Base-by-base conservation (phyloP, 23 red algal genomes). In the Pyropia haitanensis region DNA sequence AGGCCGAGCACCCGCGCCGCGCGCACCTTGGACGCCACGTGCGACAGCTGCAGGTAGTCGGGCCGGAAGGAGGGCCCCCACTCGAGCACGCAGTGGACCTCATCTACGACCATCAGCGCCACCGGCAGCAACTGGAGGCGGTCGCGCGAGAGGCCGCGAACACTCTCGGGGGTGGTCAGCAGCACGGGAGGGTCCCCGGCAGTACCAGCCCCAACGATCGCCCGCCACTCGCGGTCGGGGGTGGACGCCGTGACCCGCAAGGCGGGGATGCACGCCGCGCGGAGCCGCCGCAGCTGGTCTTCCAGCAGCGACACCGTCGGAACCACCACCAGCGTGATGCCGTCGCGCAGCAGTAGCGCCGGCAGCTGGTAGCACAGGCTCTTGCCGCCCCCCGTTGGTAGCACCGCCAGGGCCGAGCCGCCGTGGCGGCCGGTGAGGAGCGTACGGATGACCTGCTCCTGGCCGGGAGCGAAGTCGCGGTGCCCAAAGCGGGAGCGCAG, bases 11-110 rank as follows among this genome's bases (percentile, higher is more conserved):
- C 51, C 30, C 76, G 51, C 39, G 64, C 67, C 32, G 32, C 54
- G 3, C 70, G 46, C 24, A 87, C 56, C 50, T 50, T 25, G 28
- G 81, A 53, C 25, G 85, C 80, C 74, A 70, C 72, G 29, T 73
- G 14, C 3, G 80, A 56, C 14, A 97, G 58, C 20, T 75, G 73
- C 27, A 83, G 68, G 67, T 97, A 97, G 63, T 88, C 85, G 1
- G 94, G 94, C 21, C 94, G 86, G 55, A 97, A 97, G 18, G 80
- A 83, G 75, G 85, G 72, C 2, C 93, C 93, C 93, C 94, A 97
- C 49, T 97, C 82, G 28, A 76, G 79, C 49, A 97, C 74, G 54
- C 94, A 97, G 58, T 97, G 94, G 0, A 85, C 94, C 65, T 97
- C 94, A 49, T 97, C 94, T 17, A 97, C 85, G 48, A 58, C 86